Evolutionary conservation across 2,329 filamentous ascomycete species (phyloP).

Genomic region (Sclerotinia glacialis): DNA sequence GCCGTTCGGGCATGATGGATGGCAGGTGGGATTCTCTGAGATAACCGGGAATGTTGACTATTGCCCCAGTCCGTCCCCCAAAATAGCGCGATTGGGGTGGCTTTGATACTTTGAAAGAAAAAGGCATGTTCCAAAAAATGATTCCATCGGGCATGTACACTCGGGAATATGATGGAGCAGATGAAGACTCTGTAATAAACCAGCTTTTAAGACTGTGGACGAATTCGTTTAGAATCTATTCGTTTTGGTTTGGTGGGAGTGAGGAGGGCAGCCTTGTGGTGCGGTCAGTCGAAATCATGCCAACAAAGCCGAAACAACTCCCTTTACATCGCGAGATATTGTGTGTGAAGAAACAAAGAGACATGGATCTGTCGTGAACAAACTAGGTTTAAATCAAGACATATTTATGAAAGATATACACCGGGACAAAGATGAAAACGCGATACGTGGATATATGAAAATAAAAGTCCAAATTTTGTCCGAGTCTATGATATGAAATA

Average conservation of each 20-base stretch:
- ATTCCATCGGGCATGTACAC: background rate
- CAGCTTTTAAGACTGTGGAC: background rate
- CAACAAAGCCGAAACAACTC: background rate
- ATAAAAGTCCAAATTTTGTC: background rate
- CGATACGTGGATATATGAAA: background rate
- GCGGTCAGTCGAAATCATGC: background rate
- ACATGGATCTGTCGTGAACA: background rate
- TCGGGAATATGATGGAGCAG: background rate
- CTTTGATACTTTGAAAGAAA: background rate
- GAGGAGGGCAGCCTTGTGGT: background rate
- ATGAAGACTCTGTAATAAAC: background rate
- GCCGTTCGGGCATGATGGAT: background rate
- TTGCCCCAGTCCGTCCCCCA: background rate
- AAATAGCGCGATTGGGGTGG: slow-evolving; percentile 2
- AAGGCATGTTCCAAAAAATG: background rate
- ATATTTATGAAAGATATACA: background rate
- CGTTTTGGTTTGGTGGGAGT: background rate
- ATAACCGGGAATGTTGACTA: background rate
- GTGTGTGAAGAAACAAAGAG: background rate
- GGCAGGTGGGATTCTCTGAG: background rate
- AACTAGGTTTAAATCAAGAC: background rate
- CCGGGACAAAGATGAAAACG: background rate
- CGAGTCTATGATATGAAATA: slow-evolving; percentile 1
- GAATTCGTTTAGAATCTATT: background rate
- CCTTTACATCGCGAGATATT: background rate